phyloP scores from a whole-genome alignment of 768 basidiomycete genomes.

The Lentinus tigrinus region DNA sequence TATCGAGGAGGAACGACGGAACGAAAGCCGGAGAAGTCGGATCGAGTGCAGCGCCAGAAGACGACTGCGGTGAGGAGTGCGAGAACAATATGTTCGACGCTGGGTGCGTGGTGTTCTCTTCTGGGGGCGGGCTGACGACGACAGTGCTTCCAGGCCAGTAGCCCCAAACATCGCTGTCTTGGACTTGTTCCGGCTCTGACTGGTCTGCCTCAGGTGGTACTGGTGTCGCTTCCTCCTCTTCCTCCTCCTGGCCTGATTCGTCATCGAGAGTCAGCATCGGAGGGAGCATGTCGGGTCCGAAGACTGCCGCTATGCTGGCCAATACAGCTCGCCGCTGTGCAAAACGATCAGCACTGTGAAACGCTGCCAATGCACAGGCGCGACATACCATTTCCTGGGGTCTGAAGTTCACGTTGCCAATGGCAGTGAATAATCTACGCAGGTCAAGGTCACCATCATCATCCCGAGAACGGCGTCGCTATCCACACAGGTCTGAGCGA shows the following conservation, averaged over 20 bases:
- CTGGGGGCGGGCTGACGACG: neutral
- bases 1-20: conserved; percentile 3
- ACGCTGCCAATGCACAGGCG: neutral
- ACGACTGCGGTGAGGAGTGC: neutral
- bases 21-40: conserved; percentile 9
- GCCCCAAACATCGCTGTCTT: neutral
- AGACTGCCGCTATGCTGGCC: neutral
- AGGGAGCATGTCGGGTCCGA: neutral
- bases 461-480: neutral
- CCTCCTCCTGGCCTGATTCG: neutral
- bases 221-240: neutral
- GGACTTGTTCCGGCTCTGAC: neutral
- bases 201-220: neutral
- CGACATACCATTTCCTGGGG: neutral
- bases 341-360: neutral
- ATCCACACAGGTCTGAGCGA: neutral
- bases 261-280: neutral
- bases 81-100: neutral
- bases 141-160: neutral
- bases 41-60: neutral
- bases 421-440: neutral
- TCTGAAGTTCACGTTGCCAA: neutral
- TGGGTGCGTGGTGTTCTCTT: neutral
- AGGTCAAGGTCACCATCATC: neutral
- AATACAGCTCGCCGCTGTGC: neutral